Conservation (phyloP, 164 flowering plant genomes). For the Macadamia integrifolia region DNA sequence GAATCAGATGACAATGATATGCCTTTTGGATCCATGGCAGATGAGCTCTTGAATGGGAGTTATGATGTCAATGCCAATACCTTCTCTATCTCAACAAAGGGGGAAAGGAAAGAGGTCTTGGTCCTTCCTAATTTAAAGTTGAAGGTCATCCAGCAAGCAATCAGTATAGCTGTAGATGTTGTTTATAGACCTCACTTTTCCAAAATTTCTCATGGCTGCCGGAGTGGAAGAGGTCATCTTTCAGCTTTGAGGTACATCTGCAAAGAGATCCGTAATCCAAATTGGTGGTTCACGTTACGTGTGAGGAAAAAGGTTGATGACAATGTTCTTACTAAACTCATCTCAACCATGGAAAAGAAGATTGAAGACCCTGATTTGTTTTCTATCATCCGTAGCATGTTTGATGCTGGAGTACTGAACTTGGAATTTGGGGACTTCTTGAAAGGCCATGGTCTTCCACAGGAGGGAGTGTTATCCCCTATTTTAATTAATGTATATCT, state of each 20-base stretch:
- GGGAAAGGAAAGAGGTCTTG: constrained; percentile 46
- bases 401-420: constrained; percentile 68
- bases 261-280: constrained; percentile 54
- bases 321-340: constrained; percentile 39
- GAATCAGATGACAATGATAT: constrained; percentile 22
- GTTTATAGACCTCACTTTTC: constrained; percentile 81
- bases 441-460: constrained; percentile 96
- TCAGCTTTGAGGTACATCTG: constrained; percentile 64
- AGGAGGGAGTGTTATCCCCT: constrained; percentile 87
- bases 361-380: constrained; percentile 55
- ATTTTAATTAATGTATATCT: constrained; percentile 84
- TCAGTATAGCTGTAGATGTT: constrained; percentile 73
- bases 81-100: constrained; percentile 43
- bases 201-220: constrained; percentile 83
- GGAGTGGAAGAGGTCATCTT: constrained; percentile 72
- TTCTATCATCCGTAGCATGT: constrained; percentile 44
- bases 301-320: constrained; percentile 51
- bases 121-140: constrained; percentile 72
- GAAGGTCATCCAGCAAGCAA: constrained; percentile 75
- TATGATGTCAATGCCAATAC: constrained; percentile 66
- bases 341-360: constrained; percentile 60
- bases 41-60: constrained; percentile 47
- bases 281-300: constrained; percentile 75
- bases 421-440: constrained; percentile 87
- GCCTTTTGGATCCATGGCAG: constrained; percentile 51